Evolutionary conservation across 495 filamentous ascomycete genomes (phyloP).

Genomic region (Penicillium roqueforti): DNA sequence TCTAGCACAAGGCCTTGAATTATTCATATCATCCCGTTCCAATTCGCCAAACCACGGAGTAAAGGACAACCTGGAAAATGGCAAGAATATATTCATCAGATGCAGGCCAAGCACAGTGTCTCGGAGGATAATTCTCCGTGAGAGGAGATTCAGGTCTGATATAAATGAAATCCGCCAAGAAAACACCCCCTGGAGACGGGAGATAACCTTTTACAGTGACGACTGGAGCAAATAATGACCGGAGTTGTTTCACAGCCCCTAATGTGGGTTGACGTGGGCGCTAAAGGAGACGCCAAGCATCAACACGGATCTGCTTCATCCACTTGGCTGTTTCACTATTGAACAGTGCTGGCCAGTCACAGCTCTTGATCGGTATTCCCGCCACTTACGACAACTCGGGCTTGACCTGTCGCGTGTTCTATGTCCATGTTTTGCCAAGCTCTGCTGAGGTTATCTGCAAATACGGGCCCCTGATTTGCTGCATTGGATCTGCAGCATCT

Average conservation of each 20-base stretch:
- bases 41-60: neutral
- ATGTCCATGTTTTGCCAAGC: slow-evolving; percentile 5
- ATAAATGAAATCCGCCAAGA: slow-evolving; percentile 23
- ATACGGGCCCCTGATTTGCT: neutral
- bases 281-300: slow-evolving; percentile 6
- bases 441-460: neutral
- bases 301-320: slow-evolving; percentile 12
- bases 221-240: neutral
- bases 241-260: neutral
- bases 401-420: slow-evolving; percentile 20
- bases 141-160: slow-evolving; percentile 15
- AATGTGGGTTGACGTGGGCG: slow-evolving; percentile 1
- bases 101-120: neutral
- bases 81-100: neutral
- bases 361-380: neutral
- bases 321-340: slow-evolving; percentile 18
- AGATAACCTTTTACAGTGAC: slow-evolving; percentile 1
- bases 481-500: slow-evolving; percentile 1
- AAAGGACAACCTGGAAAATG: neutral
- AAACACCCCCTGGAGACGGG: neutral
- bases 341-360: slow-evolving; percentile 12
- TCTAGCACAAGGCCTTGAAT: neutral
- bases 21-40: neutral
- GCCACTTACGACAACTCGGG: slow-evolving; percentile 4
- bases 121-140: slow-evolving; percentile 6